Conservation (phyloP, 2,329 filamentous ascomycete genomes). For the Ceratocystis cubensis region DNA sequence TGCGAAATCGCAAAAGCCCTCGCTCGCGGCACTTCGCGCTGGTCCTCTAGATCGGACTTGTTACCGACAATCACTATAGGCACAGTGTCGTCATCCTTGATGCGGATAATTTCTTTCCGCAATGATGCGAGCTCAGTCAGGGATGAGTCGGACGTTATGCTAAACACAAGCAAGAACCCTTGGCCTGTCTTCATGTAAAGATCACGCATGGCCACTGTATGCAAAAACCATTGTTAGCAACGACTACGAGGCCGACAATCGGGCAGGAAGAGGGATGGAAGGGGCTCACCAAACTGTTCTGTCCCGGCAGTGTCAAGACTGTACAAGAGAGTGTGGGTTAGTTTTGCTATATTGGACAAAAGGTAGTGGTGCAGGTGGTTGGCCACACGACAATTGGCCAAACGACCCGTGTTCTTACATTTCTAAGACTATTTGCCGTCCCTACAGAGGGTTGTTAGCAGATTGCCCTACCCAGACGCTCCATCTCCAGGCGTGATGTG, state of each 20-base stretch:
- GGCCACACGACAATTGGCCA: too few relatives aligned
- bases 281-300: constrained; percentile 72
- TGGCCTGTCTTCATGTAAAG: constrained; percentile 90
- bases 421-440: constrained; percentile 76
- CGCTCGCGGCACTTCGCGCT: constrained; percentile 63
- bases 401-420: constrained; percentile 45
- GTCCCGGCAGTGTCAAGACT: constrained; percentile 83
- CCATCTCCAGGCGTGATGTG: too few relatives aligned
- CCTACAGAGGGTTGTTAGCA: constrained; percentile 40
- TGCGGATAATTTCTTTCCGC: constrained; percentile 78
- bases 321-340: constrained; percentile 13
- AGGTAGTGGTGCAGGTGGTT: neutral
- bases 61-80: constrained; percentile 87
- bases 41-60: constrained; percentile 81
- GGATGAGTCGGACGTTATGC: constrained; percentile 76
- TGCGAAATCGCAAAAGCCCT: constrained; percentile 77
- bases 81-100: constrained; percentile 76
- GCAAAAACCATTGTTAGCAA: constrained; percentile 23
- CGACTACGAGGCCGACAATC: too few relatives aligned
- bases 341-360: neutral
- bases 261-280: constrained; percentile 14
- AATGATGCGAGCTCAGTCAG: constrained; percentile 68
- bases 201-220: constrained; percentile 53
- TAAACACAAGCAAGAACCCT: constrained; percentile 84
- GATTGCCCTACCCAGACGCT: too few relatives aligned